Base-by-base conservation (phyloP, 176 grass and related monocot genomes). In the Oryza australiensis region DNA sequence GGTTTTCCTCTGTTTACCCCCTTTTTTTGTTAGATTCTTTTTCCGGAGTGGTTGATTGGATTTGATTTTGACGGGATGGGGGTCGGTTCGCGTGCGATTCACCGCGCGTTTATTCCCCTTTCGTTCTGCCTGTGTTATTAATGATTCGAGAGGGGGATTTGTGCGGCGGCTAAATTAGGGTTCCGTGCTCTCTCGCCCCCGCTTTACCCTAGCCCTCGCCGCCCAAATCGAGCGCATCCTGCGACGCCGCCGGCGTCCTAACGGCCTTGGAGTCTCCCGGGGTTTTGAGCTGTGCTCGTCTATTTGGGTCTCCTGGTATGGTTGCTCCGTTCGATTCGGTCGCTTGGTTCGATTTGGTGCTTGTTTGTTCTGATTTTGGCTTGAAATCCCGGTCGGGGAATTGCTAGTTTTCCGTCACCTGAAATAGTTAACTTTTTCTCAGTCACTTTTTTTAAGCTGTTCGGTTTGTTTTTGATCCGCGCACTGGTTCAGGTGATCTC, bases 131-230 rank as follows among this genome's bases (percentile, higher is more conserved):
- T 34, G 32, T 59, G 40, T 62, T 34, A 59, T 43, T 43, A 23
- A 16, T 35, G 55, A 62, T 63, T 33, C 38, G 48, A 27, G 6
- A 40, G 10, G 34, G n/a, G 76, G 37, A 67, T 70, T 89, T 35
- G 42, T 60, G 60, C 9, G 45, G 34, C 4, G 43, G 72, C 62
- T 40, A 74, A 73, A 83, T 80, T 86, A 75, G 86, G 66, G 82
- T 62, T 85, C 10, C 55, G 30, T 86, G 29, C 53, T 80, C 29
- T n/a, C n/a, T 26, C 18, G 28, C 14, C 49, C 2, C 77, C 7
- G 34, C 41, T 82, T 72, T 71, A 57, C 64, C 49, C 29, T 81
- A 82, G 22, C 64, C 32, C 5, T 23, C 67, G 53, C 46, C 26
- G 45, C 46, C 59, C 27, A 66, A 79, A 87, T 83, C 74, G 35